Conservation (phyloP, 805 yeast species). For the Tetrapisispora namnaoensis region DNA sequence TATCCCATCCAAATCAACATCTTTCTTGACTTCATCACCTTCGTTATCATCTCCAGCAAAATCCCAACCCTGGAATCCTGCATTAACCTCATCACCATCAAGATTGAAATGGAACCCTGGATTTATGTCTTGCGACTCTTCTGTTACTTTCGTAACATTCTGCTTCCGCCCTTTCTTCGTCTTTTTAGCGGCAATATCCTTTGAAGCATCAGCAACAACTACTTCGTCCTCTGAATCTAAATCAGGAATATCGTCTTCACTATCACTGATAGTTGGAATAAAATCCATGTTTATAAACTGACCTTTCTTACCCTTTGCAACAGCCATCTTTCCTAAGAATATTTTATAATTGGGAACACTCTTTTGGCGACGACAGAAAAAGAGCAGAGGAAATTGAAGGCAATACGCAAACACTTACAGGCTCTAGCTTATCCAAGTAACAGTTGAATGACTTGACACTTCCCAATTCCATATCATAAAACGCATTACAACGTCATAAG, state of each 20-base stretch:
- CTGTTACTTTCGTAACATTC: slow-evolving; percentile 30
- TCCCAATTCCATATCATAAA: no score
- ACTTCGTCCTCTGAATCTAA: slow-evolving; percentile 42
- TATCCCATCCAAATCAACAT: slow-evolving; percentile 81
- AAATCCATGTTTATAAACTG: slow-evolving; percentile 32
- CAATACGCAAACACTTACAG: no score
- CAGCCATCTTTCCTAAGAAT: not conserved
- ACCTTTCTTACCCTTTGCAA: slow-evolving; percentile 9
- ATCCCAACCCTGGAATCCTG: slow-evolving; percentile 73
- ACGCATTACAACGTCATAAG: no score
- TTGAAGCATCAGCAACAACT: slow-evolving; percentile 2
- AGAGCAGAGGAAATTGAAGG: not conserved
- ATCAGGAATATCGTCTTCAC: slow-evolving; percentile 59
- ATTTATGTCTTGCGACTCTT: slow-evolving; percentile 47
- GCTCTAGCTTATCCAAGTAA: no score
- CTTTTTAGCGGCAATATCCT: slow-evolving; percentile 18
- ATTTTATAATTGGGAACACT: not conserved
- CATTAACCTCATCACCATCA: slow-evolving; percentile 43
- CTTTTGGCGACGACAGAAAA: not conserved
- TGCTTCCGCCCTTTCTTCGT: slow-evolving; percentile 15
- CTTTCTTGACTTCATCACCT: slow-evolving; percentile 32
- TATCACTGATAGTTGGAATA: slow-evolving; percentile 65
- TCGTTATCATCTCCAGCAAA: slow-evolving; percentile 39
- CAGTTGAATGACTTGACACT: no score
- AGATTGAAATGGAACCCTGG: slow-evolving; percentile 65